Evolutionary conservation across 2,329 filamentous ascomycete genomes (phyloP).

Genomic region (Penicillium janthinellum): DNA sequence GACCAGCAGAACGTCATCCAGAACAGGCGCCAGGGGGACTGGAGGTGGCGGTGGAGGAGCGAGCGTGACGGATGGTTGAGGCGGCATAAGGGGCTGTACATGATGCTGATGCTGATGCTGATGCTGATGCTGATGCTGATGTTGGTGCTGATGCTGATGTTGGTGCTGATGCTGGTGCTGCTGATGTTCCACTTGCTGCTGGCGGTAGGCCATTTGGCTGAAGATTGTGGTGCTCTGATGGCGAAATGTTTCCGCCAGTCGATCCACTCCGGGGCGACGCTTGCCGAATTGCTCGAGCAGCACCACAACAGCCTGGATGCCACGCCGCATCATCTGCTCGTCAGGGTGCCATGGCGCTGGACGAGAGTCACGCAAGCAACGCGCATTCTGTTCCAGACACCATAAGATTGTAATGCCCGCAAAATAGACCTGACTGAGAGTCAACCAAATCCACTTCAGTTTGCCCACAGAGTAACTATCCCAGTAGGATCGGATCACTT

Average conservation of each 20-base stretch:
- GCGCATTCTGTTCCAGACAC: slow-evolving; percentile 45
- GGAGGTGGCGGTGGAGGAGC: slow-evolving; percentile 23
- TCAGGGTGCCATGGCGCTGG: slow-evolving; percentile 38
- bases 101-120: slow-evolving; percentile 17
- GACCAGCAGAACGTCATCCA: slow-evolving; percentile 40
- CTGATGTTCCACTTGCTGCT: slow-evolving; percentile 39
- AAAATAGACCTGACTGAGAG: slow-evolving; percentile 42
- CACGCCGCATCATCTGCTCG: slow-evolving; percentile 40
- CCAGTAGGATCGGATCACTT: slow-evolving; percentile 44
- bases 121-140: no score
- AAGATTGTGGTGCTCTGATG: slow-evolving; percentile 43
- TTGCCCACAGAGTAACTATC: slow-evolving; percentile 43
- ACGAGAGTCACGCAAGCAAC: slow-evolving; percentile 32
- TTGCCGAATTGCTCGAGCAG: slow-evolving; percentile 44
- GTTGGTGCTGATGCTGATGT: slow-evolving; percentile 17
- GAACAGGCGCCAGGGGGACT: slow-evolving; percentile 36
- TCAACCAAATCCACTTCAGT: slow-evolving; percentile 46
- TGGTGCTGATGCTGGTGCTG: slow-evolving; percentile 32
- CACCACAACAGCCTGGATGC: slow-evolving; percentile 40
- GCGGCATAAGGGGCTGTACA: slow-evolving; percentile 18
- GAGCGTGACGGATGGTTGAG: slow-evolving; percentile 22
- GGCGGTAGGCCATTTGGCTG: slow-evolving; percentile 40
- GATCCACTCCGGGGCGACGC: slow-evolving; percentile 40
- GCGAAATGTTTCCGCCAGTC: slow-evolving; percentile 40
- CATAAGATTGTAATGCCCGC: slow-evolving; percentile 45